A percentile compares a stretch with the other conserved stretches of the same genome.
phyloP scores from a whole-genome alignment of 352 stramenopile species.

The Hyaloperonospora brassicae region DNA sequence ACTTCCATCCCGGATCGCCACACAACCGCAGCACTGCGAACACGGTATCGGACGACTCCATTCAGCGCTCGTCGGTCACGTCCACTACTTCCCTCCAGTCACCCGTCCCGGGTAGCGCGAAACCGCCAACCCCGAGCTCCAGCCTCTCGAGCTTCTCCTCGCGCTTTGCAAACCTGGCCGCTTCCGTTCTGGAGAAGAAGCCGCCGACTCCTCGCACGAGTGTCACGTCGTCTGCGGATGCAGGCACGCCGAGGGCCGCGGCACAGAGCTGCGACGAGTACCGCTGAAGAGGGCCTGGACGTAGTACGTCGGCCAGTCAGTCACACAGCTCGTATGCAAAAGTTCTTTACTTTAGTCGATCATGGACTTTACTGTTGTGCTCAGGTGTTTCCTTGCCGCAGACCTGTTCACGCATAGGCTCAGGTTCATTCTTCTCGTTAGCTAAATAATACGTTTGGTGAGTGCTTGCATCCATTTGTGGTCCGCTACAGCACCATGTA shows the following conservation, averaged over 20 bases:
- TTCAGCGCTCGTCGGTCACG: constrained; percentile 32
- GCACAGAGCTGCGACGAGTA: constrained; percentile 51
- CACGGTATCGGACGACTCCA: constrained; percentile 41
- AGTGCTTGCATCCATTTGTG: constrained; percentile 4
- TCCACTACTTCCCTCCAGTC: constrained; percentile 28
- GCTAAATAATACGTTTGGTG: constrained; percentile 35
- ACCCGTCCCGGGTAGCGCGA: constrained; percentile 28
- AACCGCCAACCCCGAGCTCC: constrained; percentile 28
- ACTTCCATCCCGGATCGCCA: constrained; percentile 52
- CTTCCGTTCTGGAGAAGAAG: constrained; percentile 49
- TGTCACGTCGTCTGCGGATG: constrained; percentile 14
- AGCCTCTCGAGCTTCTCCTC: constrained; percentile 34
- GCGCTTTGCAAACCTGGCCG: constrained; percentile 54
- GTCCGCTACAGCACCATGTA: constrained; percentile 68
- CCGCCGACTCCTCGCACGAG: constrained; percentile 24
- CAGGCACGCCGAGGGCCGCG: constrained; percentile 24
- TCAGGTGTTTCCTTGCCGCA: constrained; percentile 27
- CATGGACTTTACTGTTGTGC: constrained; percentile 20
- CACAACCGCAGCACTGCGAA: constrained; percentile 33
- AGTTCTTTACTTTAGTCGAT: constrained; percentile 1
- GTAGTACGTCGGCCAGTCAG: neutral
- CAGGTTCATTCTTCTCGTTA: constrained; percentile 18
- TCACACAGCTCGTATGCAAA: neutral
- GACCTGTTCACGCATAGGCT: constrained; percentile 24
- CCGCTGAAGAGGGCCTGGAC: constrained; percentile 18